phyloP scores from a whole-genome alignment of 768 basidiomycete species.

The Hebeloma cylindrosporum region DNA sequence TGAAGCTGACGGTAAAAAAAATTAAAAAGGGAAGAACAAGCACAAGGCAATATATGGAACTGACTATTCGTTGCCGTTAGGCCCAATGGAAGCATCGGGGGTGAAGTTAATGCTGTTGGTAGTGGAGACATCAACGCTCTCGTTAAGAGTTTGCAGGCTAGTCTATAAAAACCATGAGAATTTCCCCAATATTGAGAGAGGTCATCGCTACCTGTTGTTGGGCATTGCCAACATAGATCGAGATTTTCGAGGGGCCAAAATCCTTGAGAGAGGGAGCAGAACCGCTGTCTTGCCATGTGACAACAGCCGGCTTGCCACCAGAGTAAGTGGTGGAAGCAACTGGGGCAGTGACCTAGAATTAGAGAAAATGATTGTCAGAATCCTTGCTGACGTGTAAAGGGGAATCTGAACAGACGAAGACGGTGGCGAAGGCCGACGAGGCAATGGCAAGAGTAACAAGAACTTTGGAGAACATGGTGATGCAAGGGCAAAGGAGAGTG shows the following conservation, averaged over 20 bases:
- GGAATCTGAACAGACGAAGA: conserved; percentile 43
- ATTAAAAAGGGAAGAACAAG: background rate
- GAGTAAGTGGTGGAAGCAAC: conserved; percentile 42
- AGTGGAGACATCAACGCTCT: conserved; percentile 52
- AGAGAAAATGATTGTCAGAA: conserved; percentile 1
- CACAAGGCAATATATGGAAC: conserved; percentile 24
- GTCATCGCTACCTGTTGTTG: conserved; percentile 52
- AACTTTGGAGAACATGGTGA: conserved; percentile 49
- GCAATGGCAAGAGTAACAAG: conserved; percentile 51
- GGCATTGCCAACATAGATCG: conserved; percentile 64
- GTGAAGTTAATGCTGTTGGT: conserved; percentile 49
- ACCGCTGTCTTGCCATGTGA: conserved; percentile 63
- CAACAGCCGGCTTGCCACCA: conserved; percentile 47
- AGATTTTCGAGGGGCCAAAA: conserved; percentile 53
- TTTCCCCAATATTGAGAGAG: background rate
- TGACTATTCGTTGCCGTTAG: conserved; percentile 56
- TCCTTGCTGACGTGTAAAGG: conserved; percentile 9
- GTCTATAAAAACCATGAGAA: conserved; percentile 38
- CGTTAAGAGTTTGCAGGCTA: conserved; percentile 49
- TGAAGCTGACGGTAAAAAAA: conserved; percentile 52
- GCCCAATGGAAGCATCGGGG: conserved; percentile 51
- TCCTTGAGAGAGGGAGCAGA: conserved; percentile 43
- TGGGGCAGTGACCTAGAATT: conserved; percentile 57
- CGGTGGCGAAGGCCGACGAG: conserved; percentile 52
- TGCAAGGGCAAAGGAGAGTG: conserved; percentile 31